Base-by-base conservation (phyloP, 345 rosid genomes). In the Lumnitzera littorea region DNA sequence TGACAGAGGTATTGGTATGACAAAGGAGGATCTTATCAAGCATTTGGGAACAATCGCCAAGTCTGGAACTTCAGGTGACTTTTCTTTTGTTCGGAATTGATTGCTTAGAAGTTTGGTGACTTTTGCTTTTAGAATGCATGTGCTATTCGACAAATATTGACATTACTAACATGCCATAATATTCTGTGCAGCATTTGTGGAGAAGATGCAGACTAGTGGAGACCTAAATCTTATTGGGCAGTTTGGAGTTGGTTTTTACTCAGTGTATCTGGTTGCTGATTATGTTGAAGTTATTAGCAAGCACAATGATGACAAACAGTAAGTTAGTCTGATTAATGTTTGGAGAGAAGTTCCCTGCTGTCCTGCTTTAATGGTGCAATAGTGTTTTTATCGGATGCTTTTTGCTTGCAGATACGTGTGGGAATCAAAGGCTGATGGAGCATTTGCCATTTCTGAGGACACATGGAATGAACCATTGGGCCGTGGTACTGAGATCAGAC, bases 361-460 rank as follows among this genome's bases (percentile, higher is more conserved):
- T 60, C 31, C 31, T 49, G 55, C 50, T 60, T 51, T 59, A 55
- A 41, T 50, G 57, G 48, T 13, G 46, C n/a, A 43, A 17, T 57
- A 17, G 53, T 53, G n/a, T 24, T 2, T 13, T 47, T 27, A 4
- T 48, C 31, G 16, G 41, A 63, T 36, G 24, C 47, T 17, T 61
- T 61, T 56, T 63, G 14, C 16, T 50, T 59, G 68, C 67, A 94
- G 99, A 81, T 72, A 90, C 64, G 91, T 94, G 3, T 94, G 99
- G 99, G 99, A 94, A 73, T 94, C 99, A 46, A 94, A 86, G 77
- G 97, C 99, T 66, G 97, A 94, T 54, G 99, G 99, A 52, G 96
- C 96, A 64, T 94, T 94, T 69, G 95, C 99, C 51, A 84, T 94
- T 60, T 90, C 99, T 0, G 97, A 94, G 82, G 99, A 94, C 60